A percentile compares a stretch with the other conserved stretches of the same genome.
These are phyloP conservation scores for Acarospora socialis DNA, from an alignment of 2,329 filamentous ascomycete genomes.

Conservation along the genomic window DNA sequence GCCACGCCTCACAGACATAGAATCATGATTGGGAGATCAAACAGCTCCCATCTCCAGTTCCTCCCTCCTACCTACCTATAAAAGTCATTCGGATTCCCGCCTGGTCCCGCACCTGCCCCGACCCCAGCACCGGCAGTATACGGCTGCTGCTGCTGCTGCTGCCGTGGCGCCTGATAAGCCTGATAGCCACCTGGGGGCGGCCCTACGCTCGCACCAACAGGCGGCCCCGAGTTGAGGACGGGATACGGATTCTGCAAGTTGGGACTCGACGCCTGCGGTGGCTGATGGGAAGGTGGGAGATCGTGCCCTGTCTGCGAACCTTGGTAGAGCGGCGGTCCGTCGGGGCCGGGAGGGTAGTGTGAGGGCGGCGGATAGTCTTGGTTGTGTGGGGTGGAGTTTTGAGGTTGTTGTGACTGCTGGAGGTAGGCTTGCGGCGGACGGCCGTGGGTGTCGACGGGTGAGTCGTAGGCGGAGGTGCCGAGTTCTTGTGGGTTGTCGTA, in stretches of 20 bases:
- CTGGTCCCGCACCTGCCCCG: too few species aligned
- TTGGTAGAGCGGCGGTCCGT: too few species aligned
- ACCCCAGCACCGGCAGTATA: slow-evolving; percentile 8
- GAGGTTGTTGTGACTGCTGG: slow-evolving; percentile 11
- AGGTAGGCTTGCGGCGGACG: slow-evolving; percentile 19
- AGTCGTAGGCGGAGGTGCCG: slow-evolving; percentile 63
- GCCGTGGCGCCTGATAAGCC: slow-evolving; percentile 11
- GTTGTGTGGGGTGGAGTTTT: slow-evolving; percentile 15
- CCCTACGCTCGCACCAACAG: slow-evolving; percentile 7
- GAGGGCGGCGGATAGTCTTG: slow-evolving; percentile 18
- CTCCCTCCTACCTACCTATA: too few species aligned
- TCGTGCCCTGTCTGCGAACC: too few species aligned
- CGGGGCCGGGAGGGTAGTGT: neutral
- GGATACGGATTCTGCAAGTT: slow-evolving; percentile 11
- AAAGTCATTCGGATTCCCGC: slow-evolving; percentile 13
- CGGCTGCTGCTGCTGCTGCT: slow-evolving; percentile 8
- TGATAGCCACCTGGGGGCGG: slow-evolving; percentile 11
- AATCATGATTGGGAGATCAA: too few species aligned
- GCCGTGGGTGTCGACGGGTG: slow-evolving; percentile 41
- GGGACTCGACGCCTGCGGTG: slow-evolving; percentile 12
- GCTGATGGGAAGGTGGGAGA: slow-evolving; percentile 8
- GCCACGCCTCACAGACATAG: too few species aligned
- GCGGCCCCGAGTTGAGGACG: slow-evolving; percentile 10
- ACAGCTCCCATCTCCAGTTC: too few species aligned
- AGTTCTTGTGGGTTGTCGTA: slow-evolving; percentile 64